Evolutionary conservation across 495 filamentous ascomycete genomes (phyloP).

Genomic region (Hypoxylon cercidicola): DNA sequence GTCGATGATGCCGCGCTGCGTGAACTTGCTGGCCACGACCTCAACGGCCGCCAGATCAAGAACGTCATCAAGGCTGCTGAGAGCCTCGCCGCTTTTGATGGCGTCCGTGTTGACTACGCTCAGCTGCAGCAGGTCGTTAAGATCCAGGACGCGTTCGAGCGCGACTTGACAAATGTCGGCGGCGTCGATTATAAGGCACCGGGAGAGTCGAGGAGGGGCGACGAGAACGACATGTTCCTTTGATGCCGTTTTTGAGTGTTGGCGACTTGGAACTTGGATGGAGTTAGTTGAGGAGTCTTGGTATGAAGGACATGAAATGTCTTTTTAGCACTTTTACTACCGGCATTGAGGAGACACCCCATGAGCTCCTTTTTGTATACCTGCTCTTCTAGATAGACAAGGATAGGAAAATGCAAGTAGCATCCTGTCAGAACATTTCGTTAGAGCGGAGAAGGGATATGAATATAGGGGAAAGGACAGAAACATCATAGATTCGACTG

Average conservation of each 20-base stretch:
- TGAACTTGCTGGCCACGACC: constrained; percentile 53
- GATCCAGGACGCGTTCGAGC: constrained; percentile 50
- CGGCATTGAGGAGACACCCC: too few species aligned
- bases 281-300: background rate
- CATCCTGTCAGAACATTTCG: too few species aligned
- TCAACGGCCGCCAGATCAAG: constrained; percentile 73
- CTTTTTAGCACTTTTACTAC: too few species aligned
- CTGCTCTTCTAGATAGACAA: too few species aligned
- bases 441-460: too few species aligned
- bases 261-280: background rate
- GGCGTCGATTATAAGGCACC: constrained; percentile 50
- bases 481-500: too few species aligned
- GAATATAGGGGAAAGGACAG: too few species aligned
- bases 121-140: constrained; percentile 47
- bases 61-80: constrained; percentile 68
- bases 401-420: too few species aligned
- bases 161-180: constrained; percentile 43
- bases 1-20: constrained; percentile 56
- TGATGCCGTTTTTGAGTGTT: constrained; percentile 20
- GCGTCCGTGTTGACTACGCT: constrained; percentile 39
- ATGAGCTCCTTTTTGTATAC: too few species aligned
- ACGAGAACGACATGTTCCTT: constrained; percentile 44
- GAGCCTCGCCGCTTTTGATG: constrained; percentile 48
- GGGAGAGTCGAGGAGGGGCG: constrained; percentile 40
- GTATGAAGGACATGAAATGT: too few species aligned